phyloP scores from a whole-genome alignment of 306 rosid genomes.

The Dicorynia guianensis region DNA sequence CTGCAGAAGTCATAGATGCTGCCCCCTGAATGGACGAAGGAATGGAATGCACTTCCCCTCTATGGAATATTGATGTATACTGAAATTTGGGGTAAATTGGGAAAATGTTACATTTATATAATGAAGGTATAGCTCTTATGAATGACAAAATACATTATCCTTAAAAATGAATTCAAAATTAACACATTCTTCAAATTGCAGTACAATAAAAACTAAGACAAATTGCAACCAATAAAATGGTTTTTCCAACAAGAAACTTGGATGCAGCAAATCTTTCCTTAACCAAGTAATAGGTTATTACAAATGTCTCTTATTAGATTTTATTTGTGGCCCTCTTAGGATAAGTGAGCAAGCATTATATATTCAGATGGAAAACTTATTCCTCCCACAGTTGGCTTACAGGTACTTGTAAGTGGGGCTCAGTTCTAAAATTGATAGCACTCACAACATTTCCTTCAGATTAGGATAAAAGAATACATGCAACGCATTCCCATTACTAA shows the following conservation, averaged over 20 bases:
- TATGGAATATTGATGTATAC: slow-evolving; percentile 82
- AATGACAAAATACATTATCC: slow-evolving; percentile 34
- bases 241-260: slow-evolving; percentile 20
- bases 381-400: slow-evolving; percentile 15
- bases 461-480: slow-evolving; percentile 9
- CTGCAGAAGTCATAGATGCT: slow-evolving; percentile 77
- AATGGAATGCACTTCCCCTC: slow-evolving; percentile 81
- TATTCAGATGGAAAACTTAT: slow-evolving; percentile 18
- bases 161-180: slow-evolving; percentile 1
- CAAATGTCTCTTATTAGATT: slow-evolving; percentile 19
- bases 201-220: not conserved
- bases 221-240: slow-evolving; percentile 24
- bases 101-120: slow-evolving; percentile 33
- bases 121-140: slow-evolving; percentile 17
- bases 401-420: slow-evolving; percentile 13
- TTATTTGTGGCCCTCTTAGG: not conserved
- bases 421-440: slow-evolving; percentile 35
- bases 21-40: slow-evolving; percentile 83
- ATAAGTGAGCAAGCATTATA: slow-evolving; percentile 15
- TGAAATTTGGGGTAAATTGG: slow-evolving; percentile 45
- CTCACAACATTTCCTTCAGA: not conserved
- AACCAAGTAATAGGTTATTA: slow-evolving; percentile 6
- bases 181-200: slow-evolving; percentile 25
- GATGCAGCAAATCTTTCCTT: slow-evolving; percentile 29
- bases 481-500: slow-evolving; percentile 5